Base-by-base conservation (phyloP, 2,329 filamentous ascomycete species). In the Penicillium polonicum region DNA sequence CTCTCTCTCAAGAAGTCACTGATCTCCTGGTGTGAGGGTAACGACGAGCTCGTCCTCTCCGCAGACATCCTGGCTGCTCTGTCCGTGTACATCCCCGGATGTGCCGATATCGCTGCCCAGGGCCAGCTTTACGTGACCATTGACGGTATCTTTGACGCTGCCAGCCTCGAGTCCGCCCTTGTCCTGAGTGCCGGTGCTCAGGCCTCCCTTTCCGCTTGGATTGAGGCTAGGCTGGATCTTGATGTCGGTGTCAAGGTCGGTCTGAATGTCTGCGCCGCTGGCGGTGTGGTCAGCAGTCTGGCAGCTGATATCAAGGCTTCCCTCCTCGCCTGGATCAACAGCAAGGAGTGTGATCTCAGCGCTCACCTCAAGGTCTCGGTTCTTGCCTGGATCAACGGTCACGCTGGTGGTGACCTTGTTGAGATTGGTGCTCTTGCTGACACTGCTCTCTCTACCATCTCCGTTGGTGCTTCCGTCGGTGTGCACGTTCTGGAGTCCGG, bases 41-140 rank as follows among this genome's bases (percentile, higher is more conserved):
- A 60, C 13, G 66, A 52, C 29, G 64, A 65, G 43, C 62, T 64
- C 36, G 65, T 61, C 27, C 60, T 72, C 42, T 65, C 63, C 23
- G 57, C 66, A 21, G 67, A 73, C 23, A 61, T 70, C 38, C 60
- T 66, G 36, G 71, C 73, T 52, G 68, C 67, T 42, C 63, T 75
- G 23, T 60, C 70, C n/a, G 60, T 74, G 46, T 73, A 72, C 61
- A 65, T 73, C 51, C 73, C 73, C 44, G 63, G 62, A 23, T 70
- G 65, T 48, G 68, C 72, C 38, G 65, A 69, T 25, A 65, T 74
- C 46, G 72, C 73, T 49, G 72, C 73, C 49, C 66, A 74, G 65
- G 72, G 68, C 41, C 66, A 69, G n/a, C 66, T 75, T 50, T 69
- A 65, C 51, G 72, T 75, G 42, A 73, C 68, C 43, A 35, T 75